Evolutionary conservation across 2,329 filamentous ascomycete species (phyloP), one percentile per base, ranked within the genome.

Genomic region (Fusarium oligoseptatum): DNA sequence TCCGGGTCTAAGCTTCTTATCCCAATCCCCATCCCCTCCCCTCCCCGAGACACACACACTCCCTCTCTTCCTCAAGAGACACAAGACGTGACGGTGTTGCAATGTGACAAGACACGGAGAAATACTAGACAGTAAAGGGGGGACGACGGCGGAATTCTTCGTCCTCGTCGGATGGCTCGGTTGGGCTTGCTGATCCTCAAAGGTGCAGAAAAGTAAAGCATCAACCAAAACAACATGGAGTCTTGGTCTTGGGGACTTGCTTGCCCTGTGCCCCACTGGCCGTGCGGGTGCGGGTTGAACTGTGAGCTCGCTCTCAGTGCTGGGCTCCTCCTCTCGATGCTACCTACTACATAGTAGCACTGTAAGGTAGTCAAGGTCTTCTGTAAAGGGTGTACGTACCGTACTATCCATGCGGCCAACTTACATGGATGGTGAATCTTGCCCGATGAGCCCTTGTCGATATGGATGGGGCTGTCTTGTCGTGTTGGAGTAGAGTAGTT

Each of bases 341-440:
- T 66, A 75, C 72, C 50, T 74, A 45, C 58, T 43, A 37, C 17
- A 27, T 45, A 64, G 69, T 65, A 37, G 39, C 58, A n/a, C 58
- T 37, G 41, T 64, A 50, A 50, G 45, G 22, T 50, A 50, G 45
- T 50, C 45, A 29, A 29, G 45, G 45, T 50, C 24, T 48, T 48
- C 50, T 58, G 55, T 37, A 45, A 68, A 55, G 20, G 62, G 52
- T 43, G 41, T 39, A 50, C 55, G 60, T 68, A 68, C 69, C 68
- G 56, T 56, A 63, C 70, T 73, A 72, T 73, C 72, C 72, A 75
- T 75, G 72, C 68, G 55, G 55, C 68, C 55, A 58, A 64, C 57
- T 75, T 75, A 48, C 72, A 75, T 75, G 72, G 72, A 74, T 74
- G 68, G 37, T 64, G 55, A 58, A 64, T 48, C 68, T 62, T 58